These are phyloP conservation scores for Pseudevernia furfuracea DNA, from an alignment of 495 filamentous ascomycete species.

Conservation along the genomic window DNA sequence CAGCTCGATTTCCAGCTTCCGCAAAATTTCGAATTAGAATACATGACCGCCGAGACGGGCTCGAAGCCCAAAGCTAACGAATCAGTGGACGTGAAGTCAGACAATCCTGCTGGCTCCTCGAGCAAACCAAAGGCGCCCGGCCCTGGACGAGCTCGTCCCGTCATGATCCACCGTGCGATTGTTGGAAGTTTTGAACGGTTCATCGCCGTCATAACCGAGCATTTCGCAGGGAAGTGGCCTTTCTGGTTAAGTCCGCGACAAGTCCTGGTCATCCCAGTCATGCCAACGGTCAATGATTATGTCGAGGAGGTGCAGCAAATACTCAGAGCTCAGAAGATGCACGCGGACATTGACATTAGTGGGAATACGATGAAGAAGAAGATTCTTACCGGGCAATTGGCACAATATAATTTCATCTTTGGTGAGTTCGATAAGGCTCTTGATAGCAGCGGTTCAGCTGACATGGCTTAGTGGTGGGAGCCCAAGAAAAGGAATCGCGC, in stretches of 20 bases:
- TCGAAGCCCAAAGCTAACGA: conserved; percentile 37
- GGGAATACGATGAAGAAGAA: conserved; percentile 96
- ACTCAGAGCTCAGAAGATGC: conserved; percentile 49
- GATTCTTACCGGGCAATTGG: conserved; percentile 77
- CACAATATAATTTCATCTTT: conserved; percentile 89
- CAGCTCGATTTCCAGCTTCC: conserved; percentile 95
- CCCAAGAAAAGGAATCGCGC: conserved; percentile 65
- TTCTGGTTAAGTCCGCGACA: conserved; percentile 96
- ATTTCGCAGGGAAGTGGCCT: conserved; percentile 96
- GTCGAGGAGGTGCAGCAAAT: conserved; percentile 68
- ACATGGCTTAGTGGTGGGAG: conserved; percentile 61
- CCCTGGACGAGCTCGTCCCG: conserved; percentile 76
- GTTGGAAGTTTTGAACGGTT: conserved; percentile 91
- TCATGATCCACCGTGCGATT: conserved; percentile 96
- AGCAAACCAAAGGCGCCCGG: conserved; percentile 44
- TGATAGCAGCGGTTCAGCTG: not conserved
- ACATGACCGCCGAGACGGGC: conserved; percentile 57
- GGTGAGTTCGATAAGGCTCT: conserved; percentile 39
- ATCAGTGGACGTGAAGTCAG: conserved; percentile 29
- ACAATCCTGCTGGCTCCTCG: conserved; percentile 28
- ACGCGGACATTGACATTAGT: conserved; percentile 78
- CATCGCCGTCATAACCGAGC: conserved; percentile 85
- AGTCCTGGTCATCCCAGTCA: conserved; percentile 85
- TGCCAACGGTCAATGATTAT: conserved; percentile 76
- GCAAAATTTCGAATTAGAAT: conserved; percentile 74